phyloP scores from a whole-genome alignment of 257 asterid species.

The Salvia miltiorrhiza region DNA sequence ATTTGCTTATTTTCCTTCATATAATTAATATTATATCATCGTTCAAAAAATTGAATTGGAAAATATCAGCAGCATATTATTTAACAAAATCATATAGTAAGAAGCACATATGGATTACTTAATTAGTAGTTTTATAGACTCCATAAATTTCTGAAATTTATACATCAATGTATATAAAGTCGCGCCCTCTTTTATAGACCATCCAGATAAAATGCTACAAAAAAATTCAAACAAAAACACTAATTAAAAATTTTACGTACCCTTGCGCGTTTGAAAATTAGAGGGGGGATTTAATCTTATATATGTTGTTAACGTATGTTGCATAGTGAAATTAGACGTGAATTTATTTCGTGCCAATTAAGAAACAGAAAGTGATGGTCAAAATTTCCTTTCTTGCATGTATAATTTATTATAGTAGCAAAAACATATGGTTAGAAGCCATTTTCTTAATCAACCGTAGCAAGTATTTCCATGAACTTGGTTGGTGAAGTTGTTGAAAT shows the following conservation, averaged over 20 bases:
- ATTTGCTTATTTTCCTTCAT: no score
- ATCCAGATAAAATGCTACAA: neutral
- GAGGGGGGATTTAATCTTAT: neutral
- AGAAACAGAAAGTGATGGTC: neutral
- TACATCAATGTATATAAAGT: neutral
- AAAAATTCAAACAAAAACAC: neutral
- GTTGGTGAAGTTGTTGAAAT: conserved; percentile 5
- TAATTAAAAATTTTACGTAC: neutral
- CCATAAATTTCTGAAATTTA: neutral
- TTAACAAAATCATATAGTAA: neutral
- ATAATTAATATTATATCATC: no score
- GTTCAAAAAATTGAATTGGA: no score
- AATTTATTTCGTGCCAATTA: neutral
- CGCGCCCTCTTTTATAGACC: neutral
- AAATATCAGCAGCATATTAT: neutral
- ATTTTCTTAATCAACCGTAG: neutral
- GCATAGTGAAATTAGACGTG: neutral
- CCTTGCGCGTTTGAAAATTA: neutral
- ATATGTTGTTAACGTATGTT: neutral
- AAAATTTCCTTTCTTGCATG: neutral
- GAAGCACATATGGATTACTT: neutral
- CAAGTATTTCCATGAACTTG: neutral
- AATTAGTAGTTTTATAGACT: neutral
- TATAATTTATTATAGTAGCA: neutral
- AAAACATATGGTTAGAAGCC: neutral